Evolutionary conservation across 768 basidiomycete genomes (phyloP).

Genomic region (Psilocybe tampanensis): DNA sequence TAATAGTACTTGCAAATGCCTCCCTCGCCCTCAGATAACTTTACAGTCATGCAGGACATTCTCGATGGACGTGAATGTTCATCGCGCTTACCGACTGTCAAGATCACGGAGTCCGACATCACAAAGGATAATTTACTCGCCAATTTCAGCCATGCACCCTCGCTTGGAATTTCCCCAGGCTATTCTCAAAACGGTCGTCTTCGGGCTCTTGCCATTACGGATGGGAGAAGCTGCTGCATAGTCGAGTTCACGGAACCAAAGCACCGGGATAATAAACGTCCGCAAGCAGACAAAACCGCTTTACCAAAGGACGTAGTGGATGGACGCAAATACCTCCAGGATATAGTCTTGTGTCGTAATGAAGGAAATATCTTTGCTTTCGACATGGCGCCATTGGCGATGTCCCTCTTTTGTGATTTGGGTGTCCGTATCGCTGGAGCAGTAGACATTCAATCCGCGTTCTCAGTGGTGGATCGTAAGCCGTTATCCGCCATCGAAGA

Average conservation of each 20-base stretch:
- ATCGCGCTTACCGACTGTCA: constrained; percentile 21
- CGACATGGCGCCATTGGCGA: constrained; percentile 50
- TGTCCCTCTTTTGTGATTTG: constrained; percentile 48
- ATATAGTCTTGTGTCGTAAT: constrained; percentile 46
- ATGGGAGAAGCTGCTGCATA: constrained; percentile 36
- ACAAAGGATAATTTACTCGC: constrained; percentile 20
- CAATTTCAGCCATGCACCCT: constrained; percentile 35
- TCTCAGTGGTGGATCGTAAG: constrained; percentile 38
- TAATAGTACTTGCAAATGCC: not conserved
- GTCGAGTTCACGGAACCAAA: constrained; percentile 32
- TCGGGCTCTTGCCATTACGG: constrained; percentile 47
- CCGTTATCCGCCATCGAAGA: constrained; percentile 44
- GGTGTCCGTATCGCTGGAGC: constrained; percentile 46
- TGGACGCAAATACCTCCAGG: constrained; percentile 35
- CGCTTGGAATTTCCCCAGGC: constrained; percentile 55
- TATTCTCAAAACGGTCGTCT: constrained; percentile 46
- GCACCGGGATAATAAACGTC: constrained; percentile 11
- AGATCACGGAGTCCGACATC: constrained; percentile 28
- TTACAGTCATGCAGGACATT: constrained; percentile 23
- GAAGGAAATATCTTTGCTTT: constrained; percentile 53
- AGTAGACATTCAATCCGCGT: constrained; percentile 61
- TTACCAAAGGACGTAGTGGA: constrained; percentile 15
- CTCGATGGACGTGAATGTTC: constrained; percentile 30
- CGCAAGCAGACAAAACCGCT: constrained; percentile 17
- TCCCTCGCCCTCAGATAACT: not conserved